phyloP scores from a whole-genome alignment of 2,329 filamentous ascomycete species.

The Mycosphaerella sp. region DNA sequence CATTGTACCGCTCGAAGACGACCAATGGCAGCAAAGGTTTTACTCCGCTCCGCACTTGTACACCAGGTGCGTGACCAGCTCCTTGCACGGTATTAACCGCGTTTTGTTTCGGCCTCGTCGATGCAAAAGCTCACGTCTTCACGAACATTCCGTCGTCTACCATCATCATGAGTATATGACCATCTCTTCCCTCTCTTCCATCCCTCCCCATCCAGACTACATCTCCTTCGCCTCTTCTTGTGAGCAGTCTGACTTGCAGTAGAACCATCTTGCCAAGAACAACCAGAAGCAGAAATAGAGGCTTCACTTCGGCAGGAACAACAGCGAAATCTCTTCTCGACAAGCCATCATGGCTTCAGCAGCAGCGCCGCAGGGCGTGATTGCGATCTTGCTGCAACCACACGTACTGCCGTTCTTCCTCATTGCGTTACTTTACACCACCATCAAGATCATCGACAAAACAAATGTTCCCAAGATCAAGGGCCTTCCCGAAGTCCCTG shows the following conservation, averaged over 20 bases:
- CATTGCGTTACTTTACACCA: constrained; percentile 37
- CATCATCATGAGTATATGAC: not conserved
- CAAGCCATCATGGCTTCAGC: constrained; percentile 23
- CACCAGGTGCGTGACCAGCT: not conserved
- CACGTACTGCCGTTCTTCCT: constrained; percentile 39
- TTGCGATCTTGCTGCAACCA: constrained; percentile 31
- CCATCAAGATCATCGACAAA: constrained; percentile 39
- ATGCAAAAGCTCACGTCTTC: not conserved
- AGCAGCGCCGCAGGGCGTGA: constrained; percentile 25
- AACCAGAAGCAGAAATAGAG: not conserved
- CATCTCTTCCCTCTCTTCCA: not conserved
- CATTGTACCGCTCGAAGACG: not conserved
- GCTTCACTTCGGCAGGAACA: too few species aligned
- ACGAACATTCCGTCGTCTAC: constrained; percentile 9
- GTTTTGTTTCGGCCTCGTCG: constrained; percentile 1
- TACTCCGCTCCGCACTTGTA: constrained; percentile 13
- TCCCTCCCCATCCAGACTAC: too few species aligned
- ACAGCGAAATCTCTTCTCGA: not conserved
- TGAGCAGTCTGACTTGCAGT: not conserved
- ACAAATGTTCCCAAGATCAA: constrained; percentile 47
- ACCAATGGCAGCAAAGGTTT: constrained; percentile 15
- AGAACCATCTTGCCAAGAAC: not conserved
- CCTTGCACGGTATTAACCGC: not conserved
- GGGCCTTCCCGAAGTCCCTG: constrained; percentile 43
- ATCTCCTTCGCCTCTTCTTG: not conserved